A percentile compares a stretch with the other conserved stretches of the same genome.
These are phyloP conservation scores for Sporothrix sp. DNA, from an alignment of 2,329 filamentous ascomycete species.

Conservation along the genomic window DNA sequence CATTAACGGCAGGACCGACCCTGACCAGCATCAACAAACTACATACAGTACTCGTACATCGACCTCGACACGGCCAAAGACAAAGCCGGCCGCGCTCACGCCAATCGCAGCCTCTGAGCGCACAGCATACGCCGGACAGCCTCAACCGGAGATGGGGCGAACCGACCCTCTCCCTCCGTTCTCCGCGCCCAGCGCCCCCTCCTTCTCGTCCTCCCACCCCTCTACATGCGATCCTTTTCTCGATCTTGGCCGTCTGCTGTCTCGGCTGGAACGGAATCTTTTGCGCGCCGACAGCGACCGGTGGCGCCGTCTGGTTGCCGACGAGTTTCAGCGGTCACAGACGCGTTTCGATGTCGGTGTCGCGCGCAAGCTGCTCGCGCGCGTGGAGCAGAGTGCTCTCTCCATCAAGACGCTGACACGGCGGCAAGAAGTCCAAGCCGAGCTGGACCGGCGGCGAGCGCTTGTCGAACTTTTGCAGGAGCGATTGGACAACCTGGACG, in stretches of 20 bases:
- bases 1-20: background rate
- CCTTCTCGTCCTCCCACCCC: background rate
- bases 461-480: slow-evolving; percentile 56
- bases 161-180: slow-evolving; percentile 3
- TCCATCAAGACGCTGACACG: slow-evolving; percentile 46
- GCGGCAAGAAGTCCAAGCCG: slow-evolving; percentile 51
- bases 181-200: background rate
- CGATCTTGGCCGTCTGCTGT: slow-evolving; percentile 55
- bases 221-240: slow-evolving; percentile 27
- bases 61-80: background rate
- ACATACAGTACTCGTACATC: background rate
- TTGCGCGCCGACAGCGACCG: slow-evolving; percentile 52
- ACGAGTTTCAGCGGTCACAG: slow-evolving; percentile 56
- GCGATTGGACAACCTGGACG: slow-evolving; percentile 56
- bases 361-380: slow-evolving; percentile 57
- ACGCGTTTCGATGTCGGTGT: slow-evolving; percentile 58
- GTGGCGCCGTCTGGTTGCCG: slow-evolving; percentile 47
- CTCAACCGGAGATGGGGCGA: slow-evolving; percentile 15
- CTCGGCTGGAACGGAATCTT: slow-evolving; percentile 55
- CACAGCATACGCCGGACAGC: no score
- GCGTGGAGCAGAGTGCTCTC: slow-evolving; percentile 59
- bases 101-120: no score
- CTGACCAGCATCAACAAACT: background rate
- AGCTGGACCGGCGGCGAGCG: slow-evolving; percentile 56
- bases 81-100: no score